Evolutionary conservation across 768 basidiomycete species (phyloP), one percentile per base, ranked within the genome.

Genomic region (Panaeolus cyanescens): DNA sequence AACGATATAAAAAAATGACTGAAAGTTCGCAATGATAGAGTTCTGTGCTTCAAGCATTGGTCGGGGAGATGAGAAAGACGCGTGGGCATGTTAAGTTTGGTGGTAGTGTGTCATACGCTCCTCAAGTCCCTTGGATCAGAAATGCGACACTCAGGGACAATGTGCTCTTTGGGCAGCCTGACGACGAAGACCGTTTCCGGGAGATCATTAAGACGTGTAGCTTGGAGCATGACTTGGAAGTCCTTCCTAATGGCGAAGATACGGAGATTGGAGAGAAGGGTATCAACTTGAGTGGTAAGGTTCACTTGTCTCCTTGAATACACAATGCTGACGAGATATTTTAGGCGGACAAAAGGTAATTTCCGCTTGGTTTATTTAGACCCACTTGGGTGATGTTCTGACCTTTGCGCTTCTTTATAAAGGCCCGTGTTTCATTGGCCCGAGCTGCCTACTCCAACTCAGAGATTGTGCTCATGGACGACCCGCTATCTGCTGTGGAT

Each of bases 211-310:
- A 76, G 3, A 88, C 89, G 0, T 95, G 92, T 67, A 85, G 85
- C 33, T 73, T 95, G 54, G 80, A 84, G 59, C 85, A 84, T 31
- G 92, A 95, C 71, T 75, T 95, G 3, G 83, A 85, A 34, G 83
- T 90, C 64, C 77, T 95, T 12, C 87, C 90, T 0, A 73, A 90
- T 54, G 89, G 89, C 4, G 88, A 91, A 70, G 64, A 77, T 36
- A 90, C 89, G 0, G 85, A 88, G 70, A 88, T 91, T 54, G 90
- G 90, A 20, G 91, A 94, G 74, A 88, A 88, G 68, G 92, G 91
- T 0, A 87, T 89, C 65, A 88, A 85, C 71, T 72, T 88, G 32
- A 86, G 85, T 63, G 87, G 87, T 79, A 68, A 65, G 69, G 69
- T n/a, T 20, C 17, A 10, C 42, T 9, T 25, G 4, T 45, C 10